Evolutionary conservation across 352 stramenopile genomes (phyloP).

Genomic region (Elongisporangium prolatum): DNA sequence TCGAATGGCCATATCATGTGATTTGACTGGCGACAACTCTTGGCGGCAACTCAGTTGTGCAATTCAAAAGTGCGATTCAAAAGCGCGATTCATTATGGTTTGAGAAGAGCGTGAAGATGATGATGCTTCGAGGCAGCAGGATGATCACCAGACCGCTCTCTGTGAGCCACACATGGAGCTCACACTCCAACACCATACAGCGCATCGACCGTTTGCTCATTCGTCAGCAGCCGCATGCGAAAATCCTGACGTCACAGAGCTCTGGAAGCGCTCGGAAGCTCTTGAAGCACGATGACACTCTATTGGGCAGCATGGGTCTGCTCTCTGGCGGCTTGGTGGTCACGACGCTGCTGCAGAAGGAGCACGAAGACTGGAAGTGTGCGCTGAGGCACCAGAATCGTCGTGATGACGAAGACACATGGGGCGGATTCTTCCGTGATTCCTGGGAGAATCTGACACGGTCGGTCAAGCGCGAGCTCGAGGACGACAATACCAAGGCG

Average conservation of each 20-base stretch:
- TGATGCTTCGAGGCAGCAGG: not conserved
- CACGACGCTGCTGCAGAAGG: slow-evolving; percentile 18
- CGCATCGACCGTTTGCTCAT: not conserved
- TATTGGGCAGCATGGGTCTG: slow-evolving; percentile 47
- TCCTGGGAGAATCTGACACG: slow-evolving; percentile 10
- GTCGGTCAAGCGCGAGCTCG: slow-evolving; percentile 19
- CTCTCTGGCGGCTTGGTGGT: slow-evolving; percentile 39
- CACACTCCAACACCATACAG: not conserved
- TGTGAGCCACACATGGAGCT: not conserved
- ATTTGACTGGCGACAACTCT: not conserved
- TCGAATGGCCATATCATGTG: not conserved
- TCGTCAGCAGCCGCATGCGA: not conserved
- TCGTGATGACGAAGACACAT: slow-evolving; percentile 11
- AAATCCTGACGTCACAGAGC: not conserved
- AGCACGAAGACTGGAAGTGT: not conserved
- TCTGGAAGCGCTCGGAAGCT: not conserved
- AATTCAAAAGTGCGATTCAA: not conserved
- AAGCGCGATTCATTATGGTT: not conserved
- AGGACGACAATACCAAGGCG: slow-evolving; percentile 61
- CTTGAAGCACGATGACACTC: slow-evolving; percentile 27
- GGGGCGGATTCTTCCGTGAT: slow-evolving; percentile 12
- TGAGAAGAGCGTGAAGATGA: not conserved
- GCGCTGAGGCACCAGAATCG: not conserved
- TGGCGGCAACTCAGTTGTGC: not conserved
- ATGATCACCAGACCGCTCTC: not conserved